These are phyloP conservation scores for Cinchona pubescens DNA, from an alignment of 257 asterid genomes.

Conservation along the genomic window DNA sequence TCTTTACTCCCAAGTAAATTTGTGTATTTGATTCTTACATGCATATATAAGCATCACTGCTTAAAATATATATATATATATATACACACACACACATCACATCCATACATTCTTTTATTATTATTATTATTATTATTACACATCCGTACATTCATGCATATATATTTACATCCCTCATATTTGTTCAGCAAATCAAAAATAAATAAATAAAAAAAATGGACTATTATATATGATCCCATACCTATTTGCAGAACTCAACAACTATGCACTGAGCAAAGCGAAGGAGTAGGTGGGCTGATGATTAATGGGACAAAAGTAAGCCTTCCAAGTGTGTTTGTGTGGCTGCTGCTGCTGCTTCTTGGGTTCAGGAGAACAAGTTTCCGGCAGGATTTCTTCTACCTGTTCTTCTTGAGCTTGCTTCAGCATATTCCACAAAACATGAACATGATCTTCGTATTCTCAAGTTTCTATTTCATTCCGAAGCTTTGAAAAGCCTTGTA, in stretches of 20 bases:
- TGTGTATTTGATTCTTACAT: no score
- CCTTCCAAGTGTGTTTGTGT: neutral
- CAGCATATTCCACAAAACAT: conserved; percentile 1
- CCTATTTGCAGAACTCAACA: no score
- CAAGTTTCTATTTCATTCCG: neutral
- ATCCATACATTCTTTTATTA: no score
- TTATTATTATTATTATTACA: no score
- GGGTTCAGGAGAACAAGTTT: neutral
- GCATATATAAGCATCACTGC: no score
- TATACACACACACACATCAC: no score
- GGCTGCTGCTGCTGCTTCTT: neutral
- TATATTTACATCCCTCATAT: no score
- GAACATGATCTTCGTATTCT: neutral
- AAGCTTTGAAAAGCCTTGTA: neutral
- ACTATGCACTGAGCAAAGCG: neutral
- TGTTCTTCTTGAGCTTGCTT: neutral
- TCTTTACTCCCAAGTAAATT: no score
- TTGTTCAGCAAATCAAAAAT: no score
- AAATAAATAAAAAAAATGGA: no score
- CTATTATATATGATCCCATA: no score
- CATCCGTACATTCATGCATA: neutral
- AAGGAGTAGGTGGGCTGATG: conserved; percentile 1
- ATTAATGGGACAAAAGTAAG: neutral
- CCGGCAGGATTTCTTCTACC: neutral
- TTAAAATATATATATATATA: no score